phyloP scores from a whole-genome alignment of 2,329 filamentous ascomycete genomes.

The Cadophora sp. region DNA sequence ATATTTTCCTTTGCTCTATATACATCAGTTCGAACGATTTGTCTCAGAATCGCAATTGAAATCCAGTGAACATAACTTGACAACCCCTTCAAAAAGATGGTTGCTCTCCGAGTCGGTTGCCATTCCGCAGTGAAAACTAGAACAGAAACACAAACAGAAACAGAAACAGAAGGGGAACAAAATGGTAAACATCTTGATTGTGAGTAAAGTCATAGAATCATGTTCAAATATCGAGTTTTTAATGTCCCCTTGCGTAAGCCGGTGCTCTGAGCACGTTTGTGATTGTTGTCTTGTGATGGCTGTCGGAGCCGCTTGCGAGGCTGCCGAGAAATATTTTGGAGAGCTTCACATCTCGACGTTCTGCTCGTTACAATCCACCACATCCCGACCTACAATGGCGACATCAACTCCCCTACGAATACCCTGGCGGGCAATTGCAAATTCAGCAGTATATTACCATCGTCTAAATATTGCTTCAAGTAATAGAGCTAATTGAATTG shows the following conservation, averaged over 20 bases:
- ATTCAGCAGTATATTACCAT: constrained; percentile 30
- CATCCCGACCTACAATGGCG: constrained; percentile 32
- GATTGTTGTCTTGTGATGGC: constrained; percentile 55
- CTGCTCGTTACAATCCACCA: constrained; percentile 1
- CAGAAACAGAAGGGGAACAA: no score
- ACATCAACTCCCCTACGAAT: constrained; percentile 37
- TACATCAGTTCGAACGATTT: not conserved
- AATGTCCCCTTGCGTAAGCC: no score
- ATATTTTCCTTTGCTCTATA: not conserved
- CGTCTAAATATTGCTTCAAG: no score
- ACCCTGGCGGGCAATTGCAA: constrained; percentile 35
- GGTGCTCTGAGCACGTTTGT: not conserved
- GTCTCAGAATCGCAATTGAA: not conserved
- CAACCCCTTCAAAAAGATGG: no score
- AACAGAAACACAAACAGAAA: no score
- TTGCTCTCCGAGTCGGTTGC: no score
- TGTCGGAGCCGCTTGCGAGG: not conserved
- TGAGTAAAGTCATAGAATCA: not conserved
- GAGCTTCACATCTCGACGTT: constrained; percentile 1
- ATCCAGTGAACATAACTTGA: not conserved
- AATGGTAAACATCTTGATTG: no score
- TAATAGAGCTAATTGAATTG: constrained; percentile 6
- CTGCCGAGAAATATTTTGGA: constrained; percentile 31
- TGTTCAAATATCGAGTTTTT: no score
- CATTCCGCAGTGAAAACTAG: no score